A percentile compares a stretch with the other conserved stretches of the same genome.
Evolutionary conservation across 768 basidiomycete genomes (phyloP).

Genomic region (Butyriboletus loyo): DNA sequence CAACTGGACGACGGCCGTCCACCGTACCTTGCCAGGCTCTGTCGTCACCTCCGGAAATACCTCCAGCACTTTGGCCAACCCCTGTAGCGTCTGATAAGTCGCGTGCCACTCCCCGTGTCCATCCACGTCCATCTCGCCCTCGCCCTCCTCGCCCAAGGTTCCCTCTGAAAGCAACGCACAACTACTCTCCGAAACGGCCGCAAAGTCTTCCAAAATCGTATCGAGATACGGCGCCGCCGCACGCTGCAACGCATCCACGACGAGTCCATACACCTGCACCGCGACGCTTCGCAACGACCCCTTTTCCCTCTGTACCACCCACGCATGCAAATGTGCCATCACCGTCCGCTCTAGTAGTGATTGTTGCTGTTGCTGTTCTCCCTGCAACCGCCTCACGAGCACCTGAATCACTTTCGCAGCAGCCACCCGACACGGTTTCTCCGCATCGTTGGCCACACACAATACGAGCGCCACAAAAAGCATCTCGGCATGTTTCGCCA

Average conservation of each 20-base stretch:
- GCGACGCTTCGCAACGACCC: slow-evolving; percentile 67
- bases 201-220: slow-evolving; percentile 56
- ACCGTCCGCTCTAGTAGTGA: slow-evolving; percentile 48
- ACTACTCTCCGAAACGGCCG: slow-evolving; percentile 22
- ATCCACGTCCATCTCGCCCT: slow-evolving; percentile 46
- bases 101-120: slow-evolving; percentile 72
- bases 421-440: slow-evolving; percentile 84
- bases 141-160: slow-evolving; percentile 29
- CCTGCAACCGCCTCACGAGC: slow-evolving; percentile 68
- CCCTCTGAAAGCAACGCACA: background rate
- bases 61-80: slow-evolving; percentile 59
- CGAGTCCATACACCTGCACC: slow-evolving; percentile 77
- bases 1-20: slow-evolving; percentile 61
- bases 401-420: slow-evolving; percentile 79
- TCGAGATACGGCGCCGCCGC: slow-evolving; percentile 45
- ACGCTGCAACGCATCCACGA: slow-evolving; percentile 63
- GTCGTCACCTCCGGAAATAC: slow-evolving; percentile 50
- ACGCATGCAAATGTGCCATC: slow-evolving; percentile 71
- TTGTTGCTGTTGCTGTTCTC: slow-evolving; percentile 53
- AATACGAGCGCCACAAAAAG: slow-evolving; percentile 90
- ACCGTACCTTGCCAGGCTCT: slow-evolving; percentile 49
- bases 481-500: slow-evolving; percentile 81
- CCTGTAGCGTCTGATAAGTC: slow-evolving; percentile 75
- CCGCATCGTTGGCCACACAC: slow-evolving; percentile 92
- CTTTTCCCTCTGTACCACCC: slow-evolving; percentile 66